These are phyloP conservation scores for Leptographium wingfieldii DNA, from an alignment of 2,329 filamentous ascomycete species.

Conservation along the genomic window DNA sequence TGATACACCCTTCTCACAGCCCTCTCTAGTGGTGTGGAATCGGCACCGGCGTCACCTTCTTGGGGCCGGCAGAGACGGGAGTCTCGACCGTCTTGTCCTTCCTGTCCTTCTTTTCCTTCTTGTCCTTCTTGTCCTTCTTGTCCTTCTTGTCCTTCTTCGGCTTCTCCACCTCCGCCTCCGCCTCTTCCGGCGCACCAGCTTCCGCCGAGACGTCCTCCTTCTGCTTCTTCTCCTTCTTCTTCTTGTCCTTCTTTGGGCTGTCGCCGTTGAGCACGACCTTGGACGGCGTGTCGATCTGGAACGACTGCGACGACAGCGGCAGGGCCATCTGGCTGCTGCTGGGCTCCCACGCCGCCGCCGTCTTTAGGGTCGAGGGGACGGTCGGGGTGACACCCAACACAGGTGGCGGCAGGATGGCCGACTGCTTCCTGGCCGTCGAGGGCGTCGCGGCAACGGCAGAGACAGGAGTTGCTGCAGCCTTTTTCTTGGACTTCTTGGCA, in stretches of 20 bases:
- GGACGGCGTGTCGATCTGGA: conserved; percentile 9
- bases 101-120: not conserved
- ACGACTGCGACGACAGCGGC: conserved; percentile 5
- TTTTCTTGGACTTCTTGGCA: not conserved
- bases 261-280: conserved; percentile 2
- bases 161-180: not conserved
- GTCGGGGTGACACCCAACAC: not conserved
- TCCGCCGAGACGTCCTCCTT: not conserved
- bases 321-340: not conserved
- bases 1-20: not conserved
- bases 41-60: conserved; percentile 13
- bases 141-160: conserved; percentile 8
- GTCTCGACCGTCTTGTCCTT: not conserved
- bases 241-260: conserved; percentile 3
- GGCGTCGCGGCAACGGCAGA: not conserved
- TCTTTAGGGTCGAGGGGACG: not conserved
- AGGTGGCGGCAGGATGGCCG: conserved; percentile 4
- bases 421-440: conserved; percentile 1
- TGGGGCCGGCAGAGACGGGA: not conserved
- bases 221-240: conserved; percentile 3
- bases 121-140: not conserved
- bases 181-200: not conserved
- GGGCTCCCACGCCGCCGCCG: not conserved
- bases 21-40: conserved; percentile 4
- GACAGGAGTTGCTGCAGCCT: not conserved